A percentile compares a stretch with the other conserved stretches of the same genome.
These are phyloP conservation scores for Middelhovenomyces tepae DNA, from an alignment of 805 yeast species.

Conservation along the genomic window DNA sequence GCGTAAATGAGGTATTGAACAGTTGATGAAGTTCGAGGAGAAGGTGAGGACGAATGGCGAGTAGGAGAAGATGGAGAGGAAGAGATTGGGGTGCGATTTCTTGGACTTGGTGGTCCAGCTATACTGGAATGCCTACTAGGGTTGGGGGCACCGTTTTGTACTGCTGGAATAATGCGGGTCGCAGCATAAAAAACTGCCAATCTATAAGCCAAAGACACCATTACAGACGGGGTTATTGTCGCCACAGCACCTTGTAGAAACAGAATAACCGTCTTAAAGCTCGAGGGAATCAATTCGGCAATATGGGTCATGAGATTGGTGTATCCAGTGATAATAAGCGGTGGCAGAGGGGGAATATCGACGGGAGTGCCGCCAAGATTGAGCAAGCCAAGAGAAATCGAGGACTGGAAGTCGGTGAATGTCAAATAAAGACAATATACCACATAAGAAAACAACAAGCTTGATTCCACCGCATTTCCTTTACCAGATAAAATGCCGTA, in stretches of 20 bases:
- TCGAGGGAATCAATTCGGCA: constrained; percentile 33
- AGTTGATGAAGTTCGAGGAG: too few species aligned
- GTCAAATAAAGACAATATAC: constrained; percentile 90
- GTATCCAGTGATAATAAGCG: constrained; percentile 30
- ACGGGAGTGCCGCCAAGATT: constrained; percentile 3
- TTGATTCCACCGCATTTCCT: constrained; percentile 87
- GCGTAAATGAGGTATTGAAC: constrained; percentile 71
- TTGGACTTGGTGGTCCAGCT: constrained; percentile 12
- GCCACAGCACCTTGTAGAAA: constrained; percentile 41
- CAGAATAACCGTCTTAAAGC: constrained; percentile 32
- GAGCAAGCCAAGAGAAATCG: constrained; percentile 5
- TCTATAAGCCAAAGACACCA: constrained; percentile 75
- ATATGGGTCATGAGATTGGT: constrained; percentile 27
- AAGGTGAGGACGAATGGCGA: constrained; percentile 3
- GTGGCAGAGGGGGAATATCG: constrained; percentile 29
- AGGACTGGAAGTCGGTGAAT: constrained; percentile 68
- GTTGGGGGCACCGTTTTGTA: constrained; percentile 25
- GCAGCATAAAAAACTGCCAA: constrained; percentile 82
- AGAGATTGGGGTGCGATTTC: constrained; percentile 6
- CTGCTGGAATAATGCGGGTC: constrained; percentile 82
- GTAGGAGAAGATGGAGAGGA: constrained; percentile 2
- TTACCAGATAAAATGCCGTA: constrained; percentile 76
- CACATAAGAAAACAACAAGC: constrained; percentile 78
- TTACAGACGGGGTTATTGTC: constrained; percentile 71
- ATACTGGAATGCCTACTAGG: constrained; percentile 2